These are phyloP conservation scores for Hemisphaericaspora xylanilytica DNA, from an alignment of 1,139 yeast species.

Conservation along the genomic window DNA sequence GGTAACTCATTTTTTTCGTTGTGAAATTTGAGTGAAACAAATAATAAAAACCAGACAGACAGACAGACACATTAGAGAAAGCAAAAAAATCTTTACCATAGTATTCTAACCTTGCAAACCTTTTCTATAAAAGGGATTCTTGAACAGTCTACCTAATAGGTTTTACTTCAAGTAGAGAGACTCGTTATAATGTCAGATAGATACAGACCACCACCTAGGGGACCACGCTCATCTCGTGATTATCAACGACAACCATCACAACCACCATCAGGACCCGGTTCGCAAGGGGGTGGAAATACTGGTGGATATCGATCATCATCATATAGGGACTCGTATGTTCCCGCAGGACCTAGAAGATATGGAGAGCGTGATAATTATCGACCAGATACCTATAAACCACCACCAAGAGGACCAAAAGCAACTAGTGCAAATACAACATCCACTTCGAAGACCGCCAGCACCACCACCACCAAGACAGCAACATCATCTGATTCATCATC, in stretches of 20 bases:
- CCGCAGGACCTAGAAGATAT: slow-evolving; percentile 22
- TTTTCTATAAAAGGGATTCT: too few species aligned
- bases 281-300: slow-evolving; percentile 1
- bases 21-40: too few species aligned
- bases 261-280: slow-evolving; percentile 10
- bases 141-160: too few species aligned
- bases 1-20: too few species aligned
- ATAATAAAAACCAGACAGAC: too few species aligned
- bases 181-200: slow-evolving; percentile 43
- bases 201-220: slow-evolving; percentile 29
- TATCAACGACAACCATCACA: slow-evolving; percentile 3
- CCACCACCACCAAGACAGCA: neutral
- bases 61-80: too few species aligned
- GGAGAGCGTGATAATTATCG: slow-evolving; percentile 14
- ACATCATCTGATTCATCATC: slow-evolving; percentile 5
- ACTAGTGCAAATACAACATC: neutral
- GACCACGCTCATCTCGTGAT: slow-evolving; percentile 11
- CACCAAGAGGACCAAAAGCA: slow-evolving; percentile 11
- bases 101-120: too few species aligned
- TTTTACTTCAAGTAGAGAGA: too few species aligned
- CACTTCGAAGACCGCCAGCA: neutral
- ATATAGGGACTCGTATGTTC: slow-evolving; percentile 9
- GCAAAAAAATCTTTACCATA: neutral
- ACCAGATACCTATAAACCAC: slow-evolving; percentile 12
- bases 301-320: slow-evolving; percentile 5